Evolutionary conservation across 805 yeast species (phyloP).

Genomic region (Saccharomycopsis amapae): DNA sequence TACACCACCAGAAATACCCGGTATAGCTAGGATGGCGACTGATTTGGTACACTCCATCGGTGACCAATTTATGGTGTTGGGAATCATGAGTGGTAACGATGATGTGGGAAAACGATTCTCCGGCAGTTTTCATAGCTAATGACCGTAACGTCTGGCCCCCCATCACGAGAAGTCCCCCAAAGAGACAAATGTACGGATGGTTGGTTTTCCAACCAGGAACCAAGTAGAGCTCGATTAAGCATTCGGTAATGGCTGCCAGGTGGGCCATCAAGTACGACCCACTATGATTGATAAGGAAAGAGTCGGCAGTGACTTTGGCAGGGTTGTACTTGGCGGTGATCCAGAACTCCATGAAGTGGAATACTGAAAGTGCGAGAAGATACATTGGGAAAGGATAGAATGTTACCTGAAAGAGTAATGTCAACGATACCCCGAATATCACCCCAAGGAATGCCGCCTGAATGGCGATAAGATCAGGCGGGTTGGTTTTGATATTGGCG

Average conservation of each 20-base stretch:
- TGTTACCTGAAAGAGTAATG: constrained; percentile 24
- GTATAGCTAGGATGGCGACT: constrained; percentile 86
- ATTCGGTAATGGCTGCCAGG: constrained; percentile 44
- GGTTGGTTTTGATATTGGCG: constrained; percentile 31
- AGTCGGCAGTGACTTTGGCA: constrained; percentile 57
- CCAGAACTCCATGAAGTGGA: constrained; percentile 79
- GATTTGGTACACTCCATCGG: constrained; percentile 59
- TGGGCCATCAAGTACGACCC: constrained; percentile 52
- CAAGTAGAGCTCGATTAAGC: constrained; percentile 34
- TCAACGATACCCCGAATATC: constrained; percentile 31
- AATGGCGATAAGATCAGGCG: constrained; percentile 35
- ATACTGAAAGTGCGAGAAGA: constrained; percentile 44
- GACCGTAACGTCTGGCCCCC: constrained; percentile 67
- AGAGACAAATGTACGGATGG: background rate
- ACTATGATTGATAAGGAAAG: constrained; percentile 63
- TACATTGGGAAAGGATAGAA: constrained; percentile 41
- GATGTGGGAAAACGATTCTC: constrained; percentile 76
- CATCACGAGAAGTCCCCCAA: constrained; percentile 44
- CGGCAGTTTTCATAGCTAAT: constrained; percentile 82
- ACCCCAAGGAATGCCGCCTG: constrained; percentile 42
- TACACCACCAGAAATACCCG: constrained; percentile 91
- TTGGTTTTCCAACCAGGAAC: constrained; percentile 33
- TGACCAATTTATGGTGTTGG: constrained; percentile 59
- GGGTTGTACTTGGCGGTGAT: constrained; percentile 73
- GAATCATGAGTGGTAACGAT: constrained; percentile 44